Conservation (phyloP, 768 basidiomycete species). For the Lactarius pseudohatsudake region DNA sequence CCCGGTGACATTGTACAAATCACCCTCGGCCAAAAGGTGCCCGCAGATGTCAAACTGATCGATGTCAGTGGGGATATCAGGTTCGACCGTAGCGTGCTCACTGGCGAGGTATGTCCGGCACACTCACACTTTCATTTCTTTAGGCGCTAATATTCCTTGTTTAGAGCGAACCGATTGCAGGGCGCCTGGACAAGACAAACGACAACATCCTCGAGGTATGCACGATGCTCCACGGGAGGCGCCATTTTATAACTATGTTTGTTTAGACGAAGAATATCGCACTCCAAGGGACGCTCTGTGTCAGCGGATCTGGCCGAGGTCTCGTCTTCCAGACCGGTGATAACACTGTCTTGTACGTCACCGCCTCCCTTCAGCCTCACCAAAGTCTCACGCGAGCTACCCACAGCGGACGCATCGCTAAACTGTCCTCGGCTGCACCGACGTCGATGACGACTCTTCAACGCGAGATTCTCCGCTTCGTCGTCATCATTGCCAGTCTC, state of each 20-base stretch:
- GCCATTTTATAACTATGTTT: slow-evolving; percentile 25
- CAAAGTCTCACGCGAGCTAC: not conserved
- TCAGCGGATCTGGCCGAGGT: slow-evolving; percentile 49
- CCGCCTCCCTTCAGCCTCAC: slow-evolving; percentile 31
- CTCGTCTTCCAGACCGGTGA: slow-evolving; percentile 52
- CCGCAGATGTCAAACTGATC: slow-evolving; percentile 68
- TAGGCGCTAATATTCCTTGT: slow-evolving; percentile 31
- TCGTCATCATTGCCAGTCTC: slow-evolving; percentile 49
- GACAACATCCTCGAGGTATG: slow-evolving; percentile 33
- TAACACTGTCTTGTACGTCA: slow-evolving; percentile 47
- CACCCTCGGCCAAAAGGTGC: slow-evolving; percentile 64
- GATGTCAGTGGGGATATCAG: slow-evolving; percentile 55
- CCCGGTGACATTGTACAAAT: slow-evolving; percentile 67
- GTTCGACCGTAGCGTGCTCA: slow-evolving; percentile 65
- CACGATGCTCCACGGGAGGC: not conserved
- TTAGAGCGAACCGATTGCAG: slow-evolving; percentile 28
- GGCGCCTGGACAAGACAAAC: slow-evolving; percentile 35
- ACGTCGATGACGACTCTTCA: slow-evolving; percentile 49
- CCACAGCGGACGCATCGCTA: slow-evolving; percentile 41
- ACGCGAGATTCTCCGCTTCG: slow-evolving; percentile 54
- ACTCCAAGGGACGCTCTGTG: slow-evolving; percentile 54
- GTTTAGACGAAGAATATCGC: slow-evolving; percentile 56
- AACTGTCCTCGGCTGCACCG: slow-evolving; percentile 36
- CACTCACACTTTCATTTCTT: slow-evolving; percentile 28
- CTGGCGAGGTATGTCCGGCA: slow-evolving; percentile 50